Conservation (phyloP, 345 rosid species). For the Populus davidiana region DNA sequence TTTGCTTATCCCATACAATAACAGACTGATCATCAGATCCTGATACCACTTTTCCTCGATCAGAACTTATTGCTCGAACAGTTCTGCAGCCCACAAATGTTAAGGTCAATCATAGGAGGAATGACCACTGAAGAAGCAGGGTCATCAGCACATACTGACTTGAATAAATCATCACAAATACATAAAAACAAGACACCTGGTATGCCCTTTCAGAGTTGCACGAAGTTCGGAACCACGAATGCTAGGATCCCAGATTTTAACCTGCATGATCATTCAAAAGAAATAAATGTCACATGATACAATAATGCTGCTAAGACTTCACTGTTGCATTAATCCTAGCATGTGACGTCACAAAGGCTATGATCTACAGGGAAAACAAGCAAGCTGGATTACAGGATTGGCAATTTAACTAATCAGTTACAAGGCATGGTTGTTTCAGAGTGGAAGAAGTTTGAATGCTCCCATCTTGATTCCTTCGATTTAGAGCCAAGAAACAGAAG, state of each 20-base stretch:
- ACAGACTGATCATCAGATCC: constrained; percentile 98
- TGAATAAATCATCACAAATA: neutral
- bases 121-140: constrained; percentile 6
- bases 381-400: neutral
- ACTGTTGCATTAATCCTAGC: neutral
- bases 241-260: constrained; percentile 99
- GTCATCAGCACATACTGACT: neutral
- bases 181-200: constrained; percentile 47
- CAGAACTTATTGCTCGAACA: constrained; percentile 95
- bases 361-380: neutral
- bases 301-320: constrained; percentile 10
- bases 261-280: constrained; percentile 48
- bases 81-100: constrained; percentile 46
- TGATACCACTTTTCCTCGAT: constrained; percentile 92
- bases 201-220: constrained; percentile 89
- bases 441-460: neutral
- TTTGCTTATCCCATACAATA: constrained; percentile 98
- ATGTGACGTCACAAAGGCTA: neutral
- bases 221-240: constrained; percentile 95
- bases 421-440: neutral
- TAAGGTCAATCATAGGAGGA: neutral
- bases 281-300: constrained; percentile 15
- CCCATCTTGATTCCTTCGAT: neutral
- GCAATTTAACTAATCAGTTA: neutral
- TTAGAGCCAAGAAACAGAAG: neutral